A percentile compares a stretch with the other conserved stretches of the same genome.
phyloP scores from a whole-genome alignment of 225 moss, liverwort and hornwort genomes.

The Sphagnum contortum region DNA sequence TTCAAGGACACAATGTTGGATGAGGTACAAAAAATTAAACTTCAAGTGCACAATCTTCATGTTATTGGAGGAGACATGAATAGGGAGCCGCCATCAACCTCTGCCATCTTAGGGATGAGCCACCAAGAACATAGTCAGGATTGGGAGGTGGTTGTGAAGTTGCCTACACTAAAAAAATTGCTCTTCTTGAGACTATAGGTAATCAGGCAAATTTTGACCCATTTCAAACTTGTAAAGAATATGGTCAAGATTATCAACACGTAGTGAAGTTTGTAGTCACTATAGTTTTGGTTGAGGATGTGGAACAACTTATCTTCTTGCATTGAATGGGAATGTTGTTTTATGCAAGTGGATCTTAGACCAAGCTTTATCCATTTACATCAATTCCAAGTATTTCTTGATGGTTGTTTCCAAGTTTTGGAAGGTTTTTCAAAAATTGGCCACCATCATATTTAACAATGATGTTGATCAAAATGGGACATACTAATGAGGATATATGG shows the following conservation, averaged over 20 bases:
- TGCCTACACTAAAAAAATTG: constrained; percentile 53
- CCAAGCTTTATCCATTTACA: no score
- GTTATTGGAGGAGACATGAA: constrained; percentile 27
- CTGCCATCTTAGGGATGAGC: constrained; percentile 29
- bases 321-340: no score
- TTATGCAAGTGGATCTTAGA: no score
- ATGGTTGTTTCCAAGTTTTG: no score
- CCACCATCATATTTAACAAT: no score
- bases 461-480: no score
- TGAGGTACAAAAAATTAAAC: constrained; percentile 57
- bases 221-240: constrained; percentile 44
- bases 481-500: no score
- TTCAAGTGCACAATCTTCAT: constrained; percentile 11
- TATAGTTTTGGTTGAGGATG: no score
- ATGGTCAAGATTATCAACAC: constrained; percentile 57
- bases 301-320: no score
- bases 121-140: constrained; percentile 69
- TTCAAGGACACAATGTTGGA: constrained; percentile 86
- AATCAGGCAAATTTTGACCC: not conserved
- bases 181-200: not conserved
- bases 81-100: constrained; percentile 24
- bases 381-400: no score
- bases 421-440: no score
- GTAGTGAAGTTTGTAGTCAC: no score
- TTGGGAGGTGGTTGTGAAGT: constrained; percentile 95